These are phyloP conservation scores for Pleodorina starrii DNA, from an alignment of 139 green algal species.

Conservation along the genomic window DNA sequence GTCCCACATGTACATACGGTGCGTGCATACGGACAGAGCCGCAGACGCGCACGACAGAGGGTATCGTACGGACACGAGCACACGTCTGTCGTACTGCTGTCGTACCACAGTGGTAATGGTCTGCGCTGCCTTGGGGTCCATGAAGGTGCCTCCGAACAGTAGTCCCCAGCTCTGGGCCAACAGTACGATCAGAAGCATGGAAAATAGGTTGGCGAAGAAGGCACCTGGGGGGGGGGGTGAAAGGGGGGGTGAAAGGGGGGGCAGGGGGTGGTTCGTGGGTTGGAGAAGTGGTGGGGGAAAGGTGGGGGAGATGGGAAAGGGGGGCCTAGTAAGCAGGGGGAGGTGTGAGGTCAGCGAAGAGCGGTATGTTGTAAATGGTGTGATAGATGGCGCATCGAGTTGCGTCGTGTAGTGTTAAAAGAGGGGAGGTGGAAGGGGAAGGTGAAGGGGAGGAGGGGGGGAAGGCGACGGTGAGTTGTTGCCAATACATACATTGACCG, in stretches of 20 bases:
- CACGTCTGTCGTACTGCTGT: too few species aligned
- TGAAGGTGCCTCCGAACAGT: slow-evolving; percentile 66
- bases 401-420: too few species aligned
- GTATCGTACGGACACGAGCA: too few species aligned
- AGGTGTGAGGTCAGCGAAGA: not conserved
- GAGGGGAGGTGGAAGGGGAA: not conserved
- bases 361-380: too few species aligned
- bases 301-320: not conserved
- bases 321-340: not conserved
- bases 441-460: not conserved
- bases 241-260: not conserved
- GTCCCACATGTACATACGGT: too few species aligned
- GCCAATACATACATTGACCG: too few species aligned
- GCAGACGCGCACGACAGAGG: too few species aligned
- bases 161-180: slow-evolving; percentile 55
- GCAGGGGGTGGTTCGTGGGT: not conserved
- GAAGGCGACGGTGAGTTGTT: not conserved
- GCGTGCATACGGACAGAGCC: too few species aligned
- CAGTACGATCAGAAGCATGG: slow-evolving; percentile 55
- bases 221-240: slow-evolving; percentile 39
- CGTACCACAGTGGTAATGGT: slow-evolving; percentile 72
- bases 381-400: too few species aligned
- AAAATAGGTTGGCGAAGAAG: slow-evolving; percentile 60
- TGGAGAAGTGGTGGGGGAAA: not conserved
- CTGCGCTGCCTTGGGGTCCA: slow-evolving; percentile 77